Evolutionary conservation across 345 rosid genomes (phyloP).

Genomic region (Acer saccharum): DNA sequence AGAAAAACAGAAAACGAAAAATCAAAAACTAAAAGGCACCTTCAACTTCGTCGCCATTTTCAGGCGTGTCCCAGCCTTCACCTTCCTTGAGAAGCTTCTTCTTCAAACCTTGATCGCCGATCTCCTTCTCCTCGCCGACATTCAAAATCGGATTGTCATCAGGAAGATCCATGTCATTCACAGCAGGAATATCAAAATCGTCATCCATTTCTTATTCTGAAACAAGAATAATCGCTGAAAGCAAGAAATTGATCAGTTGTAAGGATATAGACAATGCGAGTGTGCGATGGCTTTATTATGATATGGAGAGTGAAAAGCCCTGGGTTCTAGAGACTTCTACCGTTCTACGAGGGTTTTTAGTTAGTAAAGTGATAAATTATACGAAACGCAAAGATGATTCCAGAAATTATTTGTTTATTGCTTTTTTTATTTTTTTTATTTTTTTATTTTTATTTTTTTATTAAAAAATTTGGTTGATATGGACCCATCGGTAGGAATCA

Average conservation of each 20-base stretch:
- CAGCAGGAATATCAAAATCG: conserved; percentile 59
- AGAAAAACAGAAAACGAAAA: neutral
- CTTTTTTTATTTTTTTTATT: too few relatives aligned
- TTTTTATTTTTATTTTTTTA: too few relatives aligned
- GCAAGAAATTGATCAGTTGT: neutral
- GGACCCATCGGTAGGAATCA: too few relatives aligned
- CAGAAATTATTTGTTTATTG: neutral
- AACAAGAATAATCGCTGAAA: too few relatives aligned
- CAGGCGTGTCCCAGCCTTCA: conserved; percentile 69
- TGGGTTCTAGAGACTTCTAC: conserved; percentile 60
- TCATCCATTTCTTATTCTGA: conserved; percentile 46
- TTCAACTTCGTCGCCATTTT: conserved; percentile 82
- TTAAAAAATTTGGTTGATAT: too few relatives aligned
- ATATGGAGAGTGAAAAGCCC: neutral
- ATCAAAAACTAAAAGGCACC: conserved; percentile 29
- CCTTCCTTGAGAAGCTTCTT: conserved; percentile 86
- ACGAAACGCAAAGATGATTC: conserved; percentile 19
- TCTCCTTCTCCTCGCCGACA: conserved; percentile 81
- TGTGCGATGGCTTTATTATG: neutral
- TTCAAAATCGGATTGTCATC: conserved; percentile 37
- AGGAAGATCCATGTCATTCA: conserved; percentile 46
- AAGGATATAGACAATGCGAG: neutral
- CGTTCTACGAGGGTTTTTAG: conserved; percentile 8
- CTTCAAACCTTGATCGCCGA: conserved; percentile 74
- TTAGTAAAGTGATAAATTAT: neutral